These are phyloP conservation scores for Xerocomus potaroensis DNA, from an alignment of 768 basidiomycete species.

Conservation along the genomic window DNA sequence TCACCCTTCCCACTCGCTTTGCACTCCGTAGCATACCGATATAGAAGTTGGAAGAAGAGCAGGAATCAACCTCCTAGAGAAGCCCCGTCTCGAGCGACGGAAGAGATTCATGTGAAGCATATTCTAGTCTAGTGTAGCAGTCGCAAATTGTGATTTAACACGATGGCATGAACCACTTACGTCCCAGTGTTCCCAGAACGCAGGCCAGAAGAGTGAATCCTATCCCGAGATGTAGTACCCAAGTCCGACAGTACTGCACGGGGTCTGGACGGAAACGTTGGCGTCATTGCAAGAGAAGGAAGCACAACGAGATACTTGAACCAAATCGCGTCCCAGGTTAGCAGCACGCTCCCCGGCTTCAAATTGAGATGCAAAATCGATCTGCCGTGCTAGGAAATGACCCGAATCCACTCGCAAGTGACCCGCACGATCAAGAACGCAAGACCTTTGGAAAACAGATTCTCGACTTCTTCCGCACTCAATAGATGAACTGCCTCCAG, in stretches of 20 bases:
- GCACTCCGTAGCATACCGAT: constrained; percentile 62
- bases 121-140: constrained; percentile 59
- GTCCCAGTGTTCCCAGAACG: constrained; percentile 96
- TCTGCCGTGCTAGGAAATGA: constrained; percentile 56
- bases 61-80: constrained; percentile 74
- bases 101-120: constrained; percentile 84
- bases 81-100: constrained; percentile 60
- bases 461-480: constrained; percentile 78
- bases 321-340: constrained; percentile 84
- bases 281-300: neutral
- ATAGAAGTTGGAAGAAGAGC: constrained; percentile 87
- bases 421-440: constrained; percentile 61
- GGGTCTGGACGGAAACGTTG: constrained; percentile 52
- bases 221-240: constrained; percentile 90
- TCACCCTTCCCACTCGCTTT: constrained; percentile 50
- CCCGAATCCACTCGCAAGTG: neutral
- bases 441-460: constrained; percentile 78
- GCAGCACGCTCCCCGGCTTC: constrained; percentile 89
- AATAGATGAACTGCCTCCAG: constrained; percentile 81
- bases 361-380: constrained; percentile 91
- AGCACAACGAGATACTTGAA: constrained; percentile 42
- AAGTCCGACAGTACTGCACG: constrained; percentile 95
- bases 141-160: too few species aligned
- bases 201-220: constrained; percentile 62
- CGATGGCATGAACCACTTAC: too few species aligned